Evolutionary conservation across 352 stramenopile species (phyloP).

Genomic region (Achlya hypogyna): DNA sequence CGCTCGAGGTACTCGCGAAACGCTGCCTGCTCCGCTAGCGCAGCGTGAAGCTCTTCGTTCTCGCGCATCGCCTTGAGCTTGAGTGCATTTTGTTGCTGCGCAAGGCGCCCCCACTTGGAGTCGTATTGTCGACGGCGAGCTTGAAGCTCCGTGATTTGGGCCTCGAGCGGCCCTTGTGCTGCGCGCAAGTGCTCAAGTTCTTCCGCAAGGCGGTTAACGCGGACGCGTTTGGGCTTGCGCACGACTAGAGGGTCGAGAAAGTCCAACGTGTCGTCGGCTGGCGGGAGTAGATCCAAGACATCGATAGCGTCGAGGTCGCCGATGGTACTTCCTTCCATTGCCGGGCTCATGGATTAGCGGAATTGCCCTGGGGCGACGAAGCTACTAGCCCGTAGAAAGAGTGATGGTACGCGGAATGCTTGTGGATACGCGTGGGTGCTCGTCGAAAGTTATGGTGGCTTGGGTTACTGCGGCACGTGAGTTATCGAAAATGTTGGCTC

Average conservation of each 20-base stretch:
- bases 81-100: not conserved
- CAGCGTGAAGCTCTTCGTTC: not conserved
- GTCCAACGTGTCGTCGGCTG: not conserved
- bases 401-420: no score
- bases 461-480: no score
- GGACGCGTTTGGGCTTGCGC: not conserved
- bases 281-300: not conserved
- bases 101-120: constrained; percentile 5
- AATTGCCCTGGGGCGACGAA: no score
- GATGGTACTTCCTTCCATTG: not conserved
- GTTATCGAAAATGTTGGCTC: no score
- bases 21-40: not conserved
- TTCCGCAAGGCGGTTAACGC: not conserved
- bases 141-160: not conserved
- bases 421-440: no score
- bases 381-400: no score
- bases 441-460: no score
- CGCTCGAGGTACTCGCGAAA: not conserved
- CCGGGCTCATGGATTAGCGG: no score
- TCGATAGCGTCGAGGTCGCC: not conserved
- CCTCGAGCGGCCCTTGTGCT: not conserved
- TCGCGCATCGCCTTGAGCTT: constrained; percentile 6
- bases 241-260: not conserved
- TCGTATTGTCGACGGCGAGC: not conserved
- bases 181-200: not conserved